Conservation (phyloP, 345 rosid species). For the Euclidium syriacum region DNA sequence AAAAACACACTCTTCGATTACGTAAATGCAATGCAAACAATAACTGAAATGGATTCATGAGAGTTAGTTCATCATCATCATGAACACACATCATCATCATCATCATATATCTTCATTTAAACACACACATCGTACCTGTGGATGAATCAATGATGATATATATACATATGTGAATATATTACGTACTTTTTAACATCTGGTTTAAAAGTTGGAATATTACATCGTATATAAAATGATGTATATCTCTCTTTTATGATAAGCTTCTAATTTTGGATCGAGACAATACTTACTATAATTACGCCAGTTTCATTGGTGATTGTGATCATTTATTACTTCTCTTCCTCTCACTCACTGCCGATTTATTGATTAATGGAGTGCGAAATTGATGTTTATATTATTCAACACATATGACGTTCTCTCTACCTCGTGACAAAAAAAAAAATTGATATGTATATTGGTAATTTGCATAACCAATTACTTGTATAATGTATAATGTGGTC, state of each 20-base stretch:
- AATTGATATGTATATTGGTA: background rate
- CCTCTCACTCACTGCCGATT: conserved; percentile 1
- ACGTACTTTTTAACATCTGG: background rate
- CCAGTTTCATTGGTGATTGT: conserved; percentile 26
- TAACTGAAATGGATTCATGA: conserved; percentile 33
- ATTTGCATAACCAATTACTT: background rate
- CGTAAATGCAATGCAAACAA: conserved; percentile 37
- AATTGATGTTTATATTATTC: conserved; percentile 16
- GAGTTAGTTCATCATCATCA: conserved; percentile 30
- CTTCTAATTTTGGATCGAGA: conserved; percentile 24
- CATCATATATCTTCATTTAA: conserved; percentile 24
- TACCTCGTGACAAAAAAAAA: background rate
- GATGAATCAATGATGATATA: conserved; percentile 27
- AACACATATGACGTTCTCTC: conserved; percentile 17
- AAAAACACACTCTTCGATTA: conserved; percentile 45
- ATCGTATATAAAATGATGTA: conserved; percentile 15
- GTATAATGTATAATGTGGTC: too few species aligned
- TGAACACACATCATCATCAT: conserved; percentile 21
- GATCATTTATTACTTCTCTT: conserved; percentile 14
- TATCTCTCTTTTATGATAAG: conserved; percentile 20
- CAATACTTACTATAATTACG: conserved; percentile 21
- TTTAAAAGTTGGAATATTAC: conserved; percentile 20
- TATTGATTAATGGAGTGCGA: conserved; percentile 9
- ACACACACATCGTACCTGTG: conserved; percentile 27
- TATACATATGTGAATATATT: background rate